Evolutionary conservation across 169 alveolate genomes (phyloP), one percentile per base, ranked within the genome.

Genomic region (Plasmodium gallinaceum): DNA sequence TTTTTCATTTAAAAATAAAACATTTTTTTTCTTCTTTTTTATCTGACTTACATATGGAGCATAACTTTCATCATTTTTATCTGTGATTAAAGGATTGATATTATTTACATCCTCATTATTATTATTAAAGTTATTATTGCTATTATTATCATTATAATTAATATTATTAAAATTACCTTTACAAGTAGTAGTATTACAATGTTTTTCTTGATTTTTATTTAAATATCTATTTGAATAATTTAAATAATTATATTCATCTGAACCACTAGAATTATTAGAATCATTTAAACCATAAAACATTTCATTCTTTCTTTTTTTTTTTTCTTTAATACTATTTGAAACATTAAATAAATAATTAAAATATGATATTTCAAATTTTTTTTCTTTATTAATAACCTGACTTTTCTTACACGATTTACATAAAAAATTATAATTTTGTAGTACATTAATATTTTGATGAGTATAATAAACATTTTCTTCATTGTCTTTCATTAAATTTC

Each of bases 371-470:
- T 54, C 65, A 16, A 54, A 45, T 43, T n/a, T 26, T 46, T 51
- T 22, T 7, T 66, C 46, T 39, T 18, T 61, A 18, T 69, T 66
- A 45, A 83, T 48, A 18, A 10, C 18, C 20, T 83, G 68, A 12
- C 43, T 22, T 45, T 69, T 83, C 54, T 68, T 83, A 18, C 91
- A 83, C 18, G 10, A 18, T 71, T 83, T 83, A 43, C 91, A 83
- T 22, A 68, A 10, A 72, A 68, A 83, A 48, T 32, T 52, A 26
- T 52, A 54, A 32, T 83, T 24, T 18, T 39, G 83, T 5, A 1
- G 18, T 16, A 8, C n/a, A 6, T 48, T 57, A 26, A 83, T 42
- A n/a, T 83, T 83, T 7, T 43, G 58, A 10, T 48, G 32, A 3
- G 91, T 83, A 39, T 39, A 60, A 26, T 83, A 69, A 14, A 39